phyloP scores from a whole-genome alignment of 345 rosid species.

The Acer negundo region DNA sequence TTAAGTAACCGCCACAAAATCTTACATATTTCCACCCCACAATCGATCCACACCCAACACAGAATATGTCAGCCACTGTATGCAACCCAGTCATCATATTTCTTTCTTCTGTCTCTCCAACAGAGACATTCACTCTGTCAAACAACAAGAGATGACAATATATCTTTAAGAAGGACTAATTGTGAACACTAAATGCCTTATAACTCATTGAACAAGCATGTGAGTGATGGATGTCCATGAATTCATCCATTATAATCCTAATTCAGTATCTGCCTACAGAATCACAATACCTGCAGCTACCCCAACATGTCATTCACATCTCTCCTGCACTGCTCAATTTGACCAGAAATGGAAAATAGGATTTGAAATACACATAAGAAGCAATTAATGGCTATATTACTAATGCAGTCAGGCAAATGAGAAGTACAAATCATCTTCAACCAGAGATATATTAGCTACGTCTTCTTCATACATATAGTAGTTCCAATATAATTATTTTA shows the following conservation, averaged over 20 bases:
- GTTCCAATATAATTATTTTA: not conserved
- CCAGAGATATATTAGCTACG: not conserved
- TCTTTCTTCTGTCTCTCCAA: conserved; percentile 81
- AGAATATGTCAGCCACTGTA: conserved; percentile 89
- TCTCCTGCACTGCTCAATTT: not conserved
- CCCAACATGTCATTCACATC: not conserved
- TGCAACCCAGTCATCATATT: conserved; percentile 86
- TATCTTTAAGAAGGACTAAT: conserved; percentile 4
- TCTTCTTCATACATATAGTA: conserved; percentile 6
- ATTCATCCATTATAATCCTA: conserved; percentile 5
- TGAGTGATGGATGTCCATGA: not conserved
- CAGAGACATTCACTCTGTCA: conserved; percentile 74
- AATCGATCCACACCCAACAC: conserved; percentile 94
- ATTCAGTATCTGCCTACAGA: not conserved
- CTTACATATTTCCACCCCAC: conserved; percentile 99
- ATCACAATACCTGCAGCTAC: conserved; percentile 7
- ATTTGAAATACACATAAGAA: not conserved
- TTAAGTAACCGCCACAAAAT: conserved; percentile 2
- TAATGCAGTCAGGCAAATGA: not conserved
- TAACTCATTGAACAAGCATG: conserved; percentile 10
- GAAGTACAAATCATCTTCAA: not conserved
- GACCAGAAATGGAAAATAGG: conserved; percentile 13
- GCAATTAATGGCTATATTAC: conserved; percentile 9
- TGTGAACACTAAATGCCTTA: conserved; percentile 8
- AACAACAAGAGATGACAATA: conserved; percentile 21